These are phyloP conservation scores for Ilyonectria mors-panacis DNA, from an alignment of 2,329 filamentous ascomycete genomes.

Conservation along the genomic window DNA sequence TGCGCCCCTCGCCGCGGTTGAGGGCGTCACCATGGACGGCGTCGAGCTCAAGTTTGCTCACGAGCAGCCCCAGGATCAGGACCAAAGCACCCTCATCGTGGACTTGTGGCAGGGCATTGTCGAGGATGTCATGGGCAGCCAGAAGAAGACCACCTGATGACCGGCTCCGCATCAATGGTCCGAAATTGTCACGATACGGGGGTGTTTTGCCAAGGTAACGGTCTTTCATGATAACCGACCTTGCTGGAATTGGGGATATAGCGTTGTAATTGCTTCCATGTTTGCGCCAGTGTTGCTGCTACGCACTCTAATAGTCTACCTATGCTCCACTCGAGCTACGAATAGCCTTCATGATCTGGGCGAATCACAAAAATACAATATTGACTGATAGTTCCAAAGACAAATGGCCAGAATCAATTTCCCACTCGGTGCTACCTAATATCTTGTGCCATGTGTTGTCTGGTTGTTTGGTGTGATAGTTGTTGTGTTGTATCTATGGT, in stretches of 20 bases:
- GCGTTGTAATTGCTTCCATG: conserved; percentile 43
- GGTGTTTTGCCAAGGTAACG: conserved; percentile 9
- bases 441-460: conserved; percentile 11
- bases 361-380: conserved; percentile 33
- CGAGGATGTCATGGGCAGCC: conserved; percentile 60
- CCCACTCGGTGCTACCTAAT: conserved; percentile 20
- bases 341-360: conserved; percentile 35
- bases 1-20: conserved; percentile 69
- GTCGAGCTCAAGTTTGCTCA: conserved; percentile 69
- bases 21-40: conserved; percentile 70
- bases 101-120: conserved; percentile 71
- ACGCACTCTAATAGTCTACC: conserved; percentile 31
- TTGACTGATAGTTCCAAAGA: conserved; percentile 24
- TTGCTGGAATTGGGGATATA: conserved; percentile 31
- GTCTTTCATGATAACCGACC: conserved; percentile 24
- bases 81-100: conserved; percentile 62
- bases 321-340: conserved; percentile 23
- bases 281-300: conserved; percentile 28
- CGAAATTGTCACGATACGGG: conserved; percentile 21
- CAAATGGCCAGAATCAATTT: neutral
- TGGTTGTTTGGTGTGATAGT: conserved; percentile 19
- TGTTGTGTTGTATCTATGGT: conserved; percentile 46
- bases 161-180: neutral
- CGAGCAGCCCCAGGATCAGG: conserved; percentile 50
- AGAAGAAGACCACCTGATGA: conserved; percentile 19